Evolutionary conservation across 2,329 filamentous ascomycete genomes (phyloP).

Genomic region (Penicillium rolfsii): DNA sequence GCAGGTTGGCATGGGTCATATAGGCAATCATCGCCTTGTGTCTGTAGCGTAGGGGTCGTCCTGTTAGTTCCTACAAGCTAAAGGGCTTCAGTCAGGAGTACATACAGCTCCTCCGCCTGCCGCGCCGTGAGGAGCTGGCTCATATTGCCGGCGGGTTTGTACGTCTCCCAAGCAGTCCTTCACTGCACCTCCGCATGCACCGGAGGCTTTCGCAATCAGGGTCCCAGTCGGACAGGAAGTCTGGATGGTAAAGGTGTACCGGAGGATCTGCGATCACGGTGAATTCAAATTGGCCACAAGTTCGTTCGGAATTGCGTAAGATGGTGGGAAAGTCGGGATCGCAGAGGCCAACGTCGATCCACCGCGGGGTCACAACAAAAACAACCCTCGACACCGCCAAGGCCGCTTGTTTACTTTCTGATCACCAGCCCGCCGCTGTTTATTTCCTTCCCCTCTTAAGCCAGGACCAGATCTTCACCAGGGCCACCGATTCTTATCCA

Average conservation of each 20-base stretch:
- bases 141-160: conserved; percentile 55
- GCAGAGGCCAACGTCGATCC: conserved; percentile 21
- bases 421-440: conserved; percentile 25
- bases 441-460: conserved; percentile 18
- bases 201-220: conserved; percentile 17
- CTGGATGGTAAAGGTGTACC: background rate
- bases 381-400: conserved; percentile 29
- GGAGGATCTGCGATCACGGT: background rate
- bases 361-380: conserved; percentile 34
- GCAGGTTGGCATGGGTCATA: conserved; percentile 71
- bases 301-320: conserved; percentile 5
- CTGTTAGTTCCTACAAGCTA: conserved; percentile 15
- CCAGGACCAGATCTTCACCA: background rate
- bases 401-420: conserved; percentile 34
- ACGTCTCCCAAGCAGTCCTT: conserved; percentile 21
- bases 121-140: conserved; percentile 74
- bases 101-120: conserved; percentile 88
- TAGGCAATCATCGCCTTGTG: conserved; percentile 96
- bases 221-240: background rate
- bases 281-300: conserved; percentile 6
- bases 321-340: conserved; percentile 8
- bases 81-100: conserved; percentile 28
- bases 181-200: conserved; percentile 26
- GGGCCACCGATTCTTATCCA: conserved; percentile 5
- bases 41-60: conserved; percentile 51